phyloP scores from a whole-genome alignment of 225 moss, liverwort and hornwort species.

The Pseudisothecium myosuroides region DNA sequence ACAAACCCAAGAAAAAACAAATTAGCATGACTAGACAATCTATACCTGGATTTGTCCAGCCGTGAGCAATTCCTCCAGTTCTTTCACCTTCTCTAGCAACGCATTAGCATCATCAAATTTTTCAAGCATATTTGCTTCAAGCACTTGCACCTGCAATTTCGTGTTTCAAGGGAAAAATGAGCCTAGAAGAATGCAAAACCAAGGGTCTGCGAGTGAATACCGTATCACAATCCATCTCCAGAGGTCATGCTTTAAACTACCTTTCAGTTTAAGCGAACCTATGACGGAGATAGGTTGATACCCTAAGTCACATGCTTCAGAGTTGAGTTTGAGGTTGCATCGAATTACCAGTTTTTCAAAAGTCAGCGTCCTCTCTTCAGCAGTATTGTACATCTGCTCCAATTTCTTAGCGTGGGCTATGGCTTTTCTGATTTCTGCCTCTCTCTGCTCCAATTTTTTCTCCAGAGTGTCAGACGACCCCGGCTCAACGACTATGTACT shows the following conservation, averaged over 20 bases:
- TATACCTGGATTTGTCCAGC: constrained; percentile 37
- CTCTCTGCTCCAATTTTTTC: constrained; percentile 16
- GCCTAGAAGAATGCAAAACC: neutral
- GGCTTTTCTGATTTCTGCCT: constrained; percentile 16
- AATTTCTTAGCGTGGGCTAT: constrained; percentile 18
- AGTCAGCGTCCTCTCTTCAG: constrained; percentile 10
- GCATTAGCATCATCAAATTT: constrained; percentile 37
- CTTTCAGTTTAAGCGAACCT: neutral
- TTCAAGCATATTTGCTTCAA: constrained; percentile 23
- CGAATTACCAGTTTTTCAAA: constrained; percentile 19
- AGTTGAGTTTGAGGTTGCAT: neutral
- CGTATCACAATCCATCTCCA: neutral
- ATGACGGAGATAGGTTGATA: neutral
- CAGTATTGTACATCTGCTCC: constrained; percentile 27
- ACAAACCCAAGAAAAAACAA: neutral
- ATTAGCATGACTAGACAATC: constrained; percentile 5
- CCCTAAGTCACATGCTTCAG: neutral
- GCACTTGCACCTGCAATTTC: constrained; percentile 30
- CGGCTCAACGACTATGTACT: constrained; percentile 26
- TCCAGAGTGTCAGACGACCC: neutral
- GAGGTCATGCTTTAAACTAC: neutral
- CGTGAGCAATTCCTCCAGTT: constrained; percentile 23
- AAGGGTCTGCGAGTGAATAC: neutral
- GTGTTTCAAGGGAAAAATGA: constrained; percentile 6
- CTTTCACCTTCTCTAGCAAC: constrained; percentile 31